These are phyloP conservation scores for Friedmanniomyces endolithicus DNA, from an alignment of 495 filamentous ascomycete species.

Conservation along the genomic window DNA sequence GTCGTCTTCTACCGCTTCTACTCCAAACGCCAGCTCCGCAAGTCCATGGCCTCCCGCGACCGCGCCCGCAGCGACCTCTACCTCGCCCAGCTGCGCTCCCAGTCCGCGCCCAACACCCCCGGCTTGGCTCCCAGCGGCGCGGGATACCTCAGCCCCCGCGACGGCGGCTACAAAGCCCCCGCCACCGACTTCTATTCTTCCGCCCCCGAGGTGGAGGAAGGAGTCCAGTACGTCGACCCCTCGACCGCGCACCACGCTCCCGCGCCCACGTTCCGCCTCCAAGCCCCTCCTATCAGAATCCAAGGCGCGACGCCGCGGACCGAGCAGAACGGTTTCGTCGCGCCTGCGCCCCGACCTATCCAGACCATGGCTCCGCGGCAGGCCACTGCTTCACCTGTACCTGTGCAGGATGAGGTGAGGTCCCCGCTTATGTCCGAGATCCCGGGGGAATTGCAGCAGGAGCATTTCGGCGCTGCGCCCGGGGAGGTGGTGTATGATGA, in stretches of 20 bases:
- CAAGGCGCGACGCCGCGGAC: constrained; percentile 62
- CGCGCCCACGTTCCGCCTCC: constrained; percentile 65
- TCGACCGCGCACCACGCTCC: constrained; percentile 41
- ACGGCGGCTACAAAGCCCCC: constrained; percentile 30
- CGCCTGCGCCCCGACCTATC: no score
- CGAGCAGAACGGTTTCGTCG: constrained; percentile 45
- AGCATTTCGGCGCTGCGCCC: constrained; percentile 41
- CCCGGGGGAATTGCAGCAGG: constrained; percentile 22
- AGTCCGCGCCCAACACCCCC: constrained; percentile 53
- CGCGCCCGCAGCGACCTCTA: constrained; percentile 86
- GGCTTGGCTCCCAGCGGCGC: constrained; percentile 43
- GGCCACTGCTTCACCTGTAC: not conserved
- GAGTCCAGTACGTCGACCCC: constrained; percentile 42
- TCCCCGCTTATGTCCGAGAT: constrained; percentile 21
- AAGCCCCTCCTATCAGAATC: constrained; percentile 66
- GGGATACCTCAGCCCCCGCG: constrained; percentile 26
- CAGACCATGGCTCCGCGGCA: constrained; percentile 18
- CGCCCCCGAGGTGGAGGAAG: constrained; percentile 39
- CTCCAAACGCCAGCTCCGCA: constrained; percentile 84
- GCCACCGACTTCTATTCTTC: constrained; percentile 23
- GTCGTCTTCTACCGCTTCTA: constrained; percentile 93
- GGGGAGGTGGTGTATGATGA: constrained; percentile 55
- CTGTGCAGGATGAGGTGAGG: constrained; percentile 2
- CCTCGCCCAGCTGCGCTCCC: constrained; percentile 70
- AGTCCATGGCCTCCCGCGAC: constrained; percentile 93